Evolutionary conservation across 176 grass and related monocot genomes (phyloP), one percentile per base, ranked within the genome.

Genomic region (Luzula sylvatica): DNA sequence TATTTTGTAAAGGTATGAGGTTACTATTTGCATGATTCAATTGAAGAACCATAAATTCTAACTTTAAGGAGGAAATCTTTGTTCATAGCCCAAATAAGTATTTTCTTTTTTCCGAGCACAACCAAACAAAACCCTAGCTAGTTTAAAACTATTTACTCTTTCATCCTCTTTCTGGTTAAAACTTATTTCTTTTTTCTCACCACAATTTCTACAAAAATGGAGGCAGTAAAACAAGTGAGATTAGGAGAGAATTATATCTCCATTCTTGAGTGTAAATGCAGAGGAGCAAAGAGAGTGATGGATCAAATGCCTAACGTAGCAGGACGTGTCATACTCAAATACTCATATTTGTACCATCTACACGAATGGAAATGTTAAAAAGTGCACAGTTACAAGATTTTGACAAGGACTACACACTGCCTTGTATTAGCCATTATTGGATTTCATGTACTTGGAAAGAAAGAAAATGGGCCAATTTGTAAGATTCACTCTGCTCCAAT

Each of bases 341-440:
- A 46, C 25, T 46, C 21, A 24, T n/a, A 28, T 64, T 64, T 45
- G 59, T 49, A 49, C 59, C 42, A 20, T 18, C 23, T 49, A 17
- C 42, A 63, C 58, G 24, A 48, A 40, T 48, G 58, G 58, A 42
- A 14, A 48, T 35, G 60, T 11, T 7, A 35, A 64, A 49, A 64
- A 64, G 60, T 26, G 24, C 19, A 63, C 60, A 64, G 60, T 64
- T 11, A 21, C 18, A 21, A 22, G 60, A 64, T 64, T 24, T 50
- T 50, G 60, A 64, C 23, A 64, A 13, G 15, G 60, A 64, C 60
- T 64, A 46, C 8, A 35, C 60, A 18, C 27, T 64, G 60, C 8
- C 20, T 23, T 60, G n/a, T n/a, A 26, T 64, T 50, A 14, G 47
- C 60, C 26, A 50, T 64, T 64, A 11, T 48, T 50, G 11, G 60